Evolutionary conservation across 164 flowering plant species (phyloP), one percentile per base, ranked within the genome.

Genomic region (Liquidambar formosana): DNA sequence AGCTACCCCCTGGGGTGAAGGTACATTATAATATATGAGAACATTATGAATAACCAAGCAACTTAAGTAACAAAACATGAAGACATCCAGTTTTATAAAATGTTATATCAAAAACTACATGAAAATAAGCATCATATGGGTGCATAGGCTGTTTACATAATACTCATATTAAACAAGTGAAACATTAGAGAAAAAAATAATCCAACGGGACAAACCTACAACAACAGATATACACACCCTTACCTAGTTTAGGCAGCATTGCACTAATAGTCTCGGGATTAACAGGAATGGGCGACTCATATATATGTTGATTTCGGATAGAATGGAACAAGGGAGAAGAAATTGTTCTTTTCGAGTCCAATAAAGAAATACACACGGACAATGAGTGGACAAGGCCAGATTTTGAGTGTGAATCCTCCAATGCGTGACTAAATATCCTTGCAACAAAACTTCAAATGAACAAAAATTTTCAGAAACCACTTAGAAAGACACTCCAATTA

Each of bases 171-270:
- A 44, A 8, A 1, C 28, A 18, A 22, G 33, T 19, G 9, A 48
- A 0, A 44, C 22, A 44, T 6, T 16, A 27, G 62, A 28, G 19
- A 10, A 26, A 28, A n/a, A 23, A 64, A 46, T 48, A 61, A 62
- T 56, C 66, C 57, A 48, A 43, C 0, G 23, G 10, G 51, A 45
- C 5, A 13, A 43, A 26, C 15, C 63, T 44, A 46, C 27, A 54
- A 5, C 23, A 70, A 54, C 0, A 58, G 28, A 38, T 13, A 44
- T 16, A 21, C 58, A 44, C n/a, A 53, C 53, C 77, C 93, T 81
- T 66, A 95, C 98, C 92, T 70, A 95, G 91, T 82, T 86, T 91
- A 57, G 93, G 97, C 45, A 95, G 85, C 97, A 95, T 95, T 52
- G 97, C 94, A 77, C 73, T 75, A 45, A 93, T 81, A 69, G 96